Percentiles rank a stretch among this genome's conserved stretches.
Conservation (phyloP, 1,284 basidiomycete genomes). For the Meripilus lineatus region DNA sequence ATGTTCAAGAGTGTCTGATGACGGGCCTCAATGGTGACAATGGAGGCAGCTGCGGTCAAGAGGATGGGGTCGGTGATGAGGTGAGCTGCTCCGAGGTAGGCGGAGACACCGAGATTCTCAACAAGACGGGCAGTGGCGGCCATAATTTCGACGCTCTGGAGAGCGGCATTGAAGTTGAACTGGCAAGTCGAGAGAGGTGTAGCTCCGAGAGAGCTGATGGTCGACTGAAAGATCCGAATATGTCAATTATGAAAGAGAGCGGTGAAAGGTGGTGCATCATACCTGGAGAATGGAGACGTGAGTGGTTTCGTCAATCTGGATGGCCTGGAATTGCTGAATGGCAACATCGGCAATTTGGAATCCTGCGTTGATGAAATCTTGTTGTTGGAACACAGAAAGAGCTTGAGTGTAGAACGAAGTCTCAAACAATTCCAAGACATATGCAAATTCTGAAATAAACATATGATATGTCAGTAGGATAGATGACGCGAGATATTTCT, state of each 20-base stretch:
- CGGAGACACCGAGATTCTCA: constrained; percentile 76
- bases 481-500: background rate
- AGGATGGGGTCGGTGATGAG: constrained; percentile 61
- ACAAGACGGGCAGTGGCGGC: constrained; percentile 69
- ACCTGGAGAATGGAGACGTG: constrained; percentile 55
- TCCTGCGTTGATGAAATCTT: constrained; percentile 67
- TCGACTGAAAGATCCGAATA: constrained; percentile 28
- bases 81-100: constrained; percentile 75
- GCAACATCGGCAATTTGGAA: constrained; percentile 54
- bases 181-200: constrained; percentile 52
- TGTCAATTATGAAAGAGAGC: background rate
- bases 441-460: constrained; percentile 56
- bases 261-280: constrained; percentile 9
- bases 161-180: constrained; percentile 63
- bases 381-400: constrained; percentile 57
- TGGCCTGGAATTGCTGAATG: constrained; percentile 56
- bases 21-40: constrained; percentile 78
- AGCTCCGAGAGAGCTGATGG: constrained; percentile 51
- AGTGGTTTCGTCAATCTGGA: constrained; percentile 59
- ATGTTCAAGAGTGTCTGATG: constrained; percentile 78
- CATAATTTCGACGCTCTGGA: constrained; percentile 71
- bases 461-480: constrained; percentile 1
- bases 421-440: constrained; percentile 72
- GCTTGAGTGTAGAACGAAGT: constrained; percentile 66
- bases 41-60: constrained; percentile 67